Evolutionary conservation across 2,329 filamentous ascomycete genomes (phyloP).

Genomic region (Penicillium sp.): DNA sequence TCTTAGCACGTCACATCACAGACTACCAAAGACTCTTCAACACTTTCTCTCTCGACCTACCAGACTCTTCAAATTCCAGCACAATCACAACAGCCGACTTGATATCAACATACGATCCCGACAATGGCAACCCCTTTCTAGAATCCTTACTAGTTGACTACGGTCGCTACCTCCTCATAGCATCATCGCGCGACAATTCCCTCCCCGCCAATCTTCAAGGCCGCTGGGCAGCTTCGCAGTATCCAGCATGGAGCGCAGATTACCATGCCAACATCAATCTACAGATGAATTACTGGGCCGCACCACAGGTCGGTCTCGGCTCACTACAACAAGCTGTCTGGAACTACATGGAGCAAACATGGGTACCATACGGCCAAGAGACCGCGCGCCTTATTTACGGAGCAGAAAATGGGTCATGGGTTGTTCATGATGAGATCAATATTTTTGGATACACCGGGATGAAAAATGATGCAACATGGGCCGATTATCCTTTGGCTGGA

Average conservation of each 20-base stretch:
- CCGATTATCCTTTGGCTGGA: conserved; percentile 39
- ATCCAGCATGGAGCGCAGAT: conserved; percentile 53
- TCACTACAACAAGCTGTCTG: conserved; percentile 41
- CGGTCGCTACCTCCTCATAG: conserved; percentile 54
- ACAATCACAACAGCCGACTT: conserved; percentile 27
- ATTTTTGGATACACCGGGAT: conserved; percentile 57
- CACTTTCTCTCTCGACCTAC: conserved; percentile 44
- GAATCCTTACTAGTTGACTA: conserved; percentile 55
- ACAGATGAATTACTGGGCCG: conserved; percentile 61
- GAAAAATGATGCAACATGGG: conserved; percentile 45
- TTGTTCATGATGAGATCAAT: conserved; percentile 58
- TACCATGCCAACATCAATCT: conserved; percentile 61
- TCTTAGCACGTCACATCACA: conserved; percentile 14
- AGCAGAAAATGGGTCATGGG: conserved; percentile 50
- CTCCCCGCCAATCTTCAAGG: conserved; percentile 59
- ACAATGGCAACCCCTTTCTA: conserved; percentile 46
- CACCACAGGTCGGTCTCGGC: conserved; percentile 9
- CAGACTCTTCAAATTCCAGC: conserved; percentile 16
- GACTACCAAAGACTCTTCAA: conserved; percentile 15
- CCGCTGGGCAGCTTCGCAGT: conserved; percentile 51
- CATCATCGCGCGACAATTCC: conserved; percentile 50
- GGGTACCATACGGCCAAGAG: conserved; percentile 53
- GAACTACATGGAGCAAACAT: conserved; percentile 54
- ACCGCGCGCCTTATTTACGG: conserved; percentile 55
- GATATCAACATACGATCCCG: conserved; percentile 19